These are phyloP conservation scores for Zanthoxylum bungeanum DNA, from an alignment of 345 rosid species.

Conservation along the genomic window DNA sequence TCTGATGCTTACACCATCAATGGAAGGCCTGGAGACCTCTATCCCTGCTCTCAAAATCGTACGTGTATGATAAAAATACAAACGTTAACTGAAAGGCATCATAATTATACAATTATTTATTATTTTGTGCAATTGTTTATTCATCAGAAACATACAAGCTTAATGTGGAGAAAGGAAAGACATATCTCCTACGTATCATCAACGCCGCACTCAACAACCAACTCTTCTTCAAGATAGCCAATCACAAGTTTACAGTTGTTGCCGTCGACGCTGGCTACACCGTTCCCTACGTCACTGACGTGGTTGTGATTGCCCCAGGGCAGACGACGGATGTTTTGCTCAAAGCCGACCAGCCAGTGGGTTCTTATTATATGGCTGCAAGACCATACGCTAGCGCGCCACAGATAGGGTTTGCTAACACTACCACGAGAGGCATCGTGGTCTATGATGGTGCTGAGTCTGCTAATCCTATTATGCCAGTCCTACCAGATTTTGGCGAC, in stretches of 20 bases:
- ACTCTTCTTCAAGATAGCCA: slow-evolving; percentile 81
- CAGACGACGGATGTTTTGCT: slow-evolving; percentile 73
- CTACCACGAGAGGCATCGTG: slow-evolving; percentile 68
- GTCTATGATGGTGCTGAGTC: slow-evolving; percentile 32
- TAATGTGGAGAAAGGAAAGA: slow-evolving; percentile 60
- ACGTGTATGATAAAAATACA: slow-evolving; percentile 6
- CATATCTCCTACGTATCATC: slow-evolving; percentile 74
- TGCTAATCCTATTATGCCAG: slow-evolving; percentile 57
- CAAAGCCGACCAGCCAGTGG: slow-evolving; percentile 49
- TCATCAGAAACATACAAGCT: slow-evolving; percentile 52
- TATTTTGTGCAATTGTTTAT: no score
- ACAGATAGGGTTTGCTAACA: slow-evolving; percentile 29
- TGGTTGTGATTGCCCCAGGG: slow-evolving; percentile 64
- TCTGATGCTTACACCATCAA: slow-evolving; percentile 89
- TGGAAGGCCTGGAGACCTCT: slow-evolving; percentile 85
- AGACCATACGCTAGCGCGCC: slow-evolving; percentile 52
- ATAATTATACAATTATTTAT: no score
- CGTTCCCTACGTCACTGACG: slow-evolving; percentile 56
- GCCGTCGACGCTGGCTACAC: slow-evolving; percentile 74
- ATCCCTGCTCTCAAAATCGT: slow-evolving; percentile 69
- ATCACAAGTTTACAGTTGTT: slow-evolving; percentile 78
- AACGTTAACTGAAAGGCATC: background rate
- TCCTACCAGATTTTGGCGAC: slow-evolving; percentile 56
- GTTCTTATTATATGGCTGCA: slow-evolving; percentile 82
- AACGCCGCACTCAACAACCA: slow-evolving; percentile 87